Base-by-base conservation (phyloP, 495 filamentous ascomycete species). In the Penicillium riverlandense region DNA sequence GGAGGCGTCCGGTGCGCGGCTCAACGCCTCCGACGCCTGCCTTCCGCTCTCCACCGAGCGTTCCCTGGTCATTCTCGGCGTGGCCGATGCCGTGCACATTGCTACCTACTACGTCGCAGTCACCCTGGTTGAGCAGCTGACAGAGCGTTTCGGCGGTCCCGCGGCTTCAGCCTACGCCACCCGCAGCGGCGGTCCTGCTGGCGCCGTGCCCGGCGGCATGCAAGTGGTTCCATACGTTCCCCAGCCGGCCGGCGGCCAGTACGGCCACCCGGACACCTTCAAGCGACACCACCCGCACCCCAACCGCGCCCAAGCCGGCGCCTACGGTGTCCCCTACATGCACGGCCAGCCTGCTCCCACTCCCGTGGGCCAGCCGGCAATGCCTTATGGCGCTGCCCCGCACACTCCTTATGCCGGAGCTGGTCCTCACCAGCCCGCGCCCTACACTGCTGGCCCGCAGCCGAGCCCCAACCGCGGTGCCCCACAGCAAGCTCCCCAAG, bases 71-170 rank as follows among this genome's bases (percentile, higher is more conserved):
- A 86, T 92, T 37, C 83, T 90, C 59, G 87, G 87, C 55, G 87
- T 92, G 35, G 87, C 87, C 40, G 87, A 92, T 70, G 90, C 92
- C 33, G 92, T 98, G 38, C 92, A 98, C 65, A 98, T 98, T 60
- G 92, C 92, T 22, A 94, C 90, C 22, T 98, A 97, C 71, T 98
- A 98, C 54, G 90, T 97, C 44, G 91, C 88, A 11, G 92, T 88
- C 62, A 97, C 92, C 7, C 78, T 98, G 29, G 85, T 91, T 35
- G 91, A 98, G 69, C 92, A 97, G 63, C 78, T 98, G 38, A 96
- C 89, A 4, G 91, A 97, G 57, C 81, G 92, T 15, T 98, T 95
- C 51, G 91, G 91, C 42, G 94, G 92, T 2, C 90, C 92, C 10
- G 90, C 92, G 33, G 92, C 92, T 33, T 98, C 92, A 4, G 90